Evolutionary conservation across 2,329 filamentous ascomycete genomes (phyloP), one percentile per base, ranked within the genome.

Genomic region (Sporothrix pallida): DNA sequence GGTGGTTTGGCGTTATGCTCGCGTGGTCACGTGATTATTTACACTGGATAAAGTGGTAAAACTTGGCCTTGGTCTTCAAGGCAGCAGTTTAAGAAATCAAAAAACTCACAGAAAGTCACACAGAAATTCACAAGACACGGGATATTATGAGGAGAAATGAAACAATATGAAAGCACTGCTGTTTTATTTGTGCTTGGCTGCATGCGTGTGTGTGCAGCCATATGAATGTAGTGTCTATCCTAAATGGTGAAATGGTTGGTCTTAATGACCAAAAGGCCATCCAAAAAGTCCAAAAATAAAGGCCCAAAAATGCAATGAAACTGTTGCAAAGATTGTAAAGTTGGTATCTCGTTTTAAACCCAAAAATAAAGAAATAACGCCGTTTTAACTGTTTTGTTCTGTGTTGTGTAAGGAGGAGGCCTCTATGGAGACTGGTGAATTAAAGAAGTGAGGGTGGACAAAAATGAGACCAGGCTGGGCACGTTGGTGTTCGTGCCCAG

Each of bases 281-380:
- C 42, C 31, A 7, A 6, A 37, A 37, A 50, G 31, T 37, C 63
- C 12, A 68, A 68, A 67, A 67, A 68, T 68, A 46, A 20, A 52
- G 20, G 7, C 7, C 4, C 4, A 37, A 37, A 37, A 37, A 37
- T 37, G 31, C 31, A 37, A 37, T 37, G 31, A 37, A 37, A 37
- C 31, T 37, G 31, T 6, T 37, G 31, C 7, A 5, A 37, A 37
- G 31, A 3, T 37, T 37, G 31, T 37, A 37, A 54, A 52, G 44
- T 26, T 69, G 65, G 65, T 69, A 69, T 69, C 46, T 54, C 37
- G 60, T 71, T 37, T 5, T 37, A 62, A 60, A 54, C 15, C 17
- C 15, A 31, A 26, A 42, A 46, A 7, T 37, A 7, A 37, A 37
- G 31, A 37, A 37, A 37, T 37, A 37, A 70, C 17, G 20, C 37